These are phyloP conservation scores for Picea sitchensis DNA, from an alignment of 75 land plant species.

Conservation along the genomic window DNA sequence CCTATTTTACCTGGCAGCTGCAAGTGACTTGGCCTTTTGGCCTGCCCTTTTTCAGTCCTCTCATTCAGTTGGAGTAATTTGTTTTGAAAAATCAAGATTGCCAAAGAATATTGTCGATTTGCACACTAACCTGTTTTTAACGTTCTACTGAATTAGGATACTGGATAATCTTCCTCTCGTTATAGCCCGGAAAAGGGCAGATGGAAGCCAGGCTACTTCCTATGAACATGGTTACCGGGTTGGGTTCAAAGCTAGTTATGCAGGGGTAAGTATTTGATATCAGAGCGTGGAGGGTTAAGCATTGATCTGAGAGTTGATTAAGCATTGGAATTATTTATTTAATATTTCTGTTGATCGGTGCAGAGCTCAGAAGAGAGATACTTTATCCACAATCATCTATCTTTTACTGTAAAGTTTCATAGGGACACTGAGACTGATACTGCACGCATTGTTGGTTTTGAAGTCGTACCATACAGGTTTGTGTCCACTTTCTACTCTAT, in stretches of 20 bases:
- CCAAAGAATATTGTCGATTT: background rate
- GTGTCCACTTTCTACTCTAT: conserved; percentile 2
- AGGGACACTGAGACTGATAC: conserved; percentile 56
- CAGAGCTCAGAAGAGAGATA: conserved; percentile 78
- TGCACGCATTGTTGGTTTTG: conserved; percentile 93
- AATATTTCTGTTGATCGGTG: background rate
- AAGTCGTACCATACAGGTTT: conserved; percentile 87
- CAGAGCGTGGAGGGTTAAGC: background rate
- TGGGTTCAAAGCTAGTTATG: conserved; percentile 63
- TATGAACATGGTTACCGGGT: conserved; percentile 90
- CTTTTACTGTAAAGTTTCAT: conserved; percentile 70
- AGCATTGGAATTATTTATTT: background rate
- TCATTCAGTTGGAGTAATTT: background rate
- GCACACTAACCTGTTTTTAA: background rate
- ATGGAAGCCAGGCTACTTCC: conserved; percentile 38
- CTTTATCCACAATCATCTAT: conserved; percentile 78
- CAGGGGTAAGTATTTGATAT: conserved; percentile 31
- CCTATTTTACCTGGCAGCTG: too few relatives aligned
- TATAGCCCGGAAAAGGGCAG: conserved; percentile 50
- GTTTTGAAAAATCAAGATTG: background rate
- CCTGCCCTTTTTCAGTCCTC: too few relatives aligned
- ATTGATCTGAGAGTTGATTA: too few relatives aligned
- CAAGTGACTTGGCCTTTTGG: too few relatives aligned
- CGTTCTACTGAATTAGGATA: conserved; percentile 45
- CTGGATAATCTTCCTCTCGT: conserved; percentile 95